Conservation (phyloP, 805 yeast species). For the Zygosaccharomyces lentus region DNA sequence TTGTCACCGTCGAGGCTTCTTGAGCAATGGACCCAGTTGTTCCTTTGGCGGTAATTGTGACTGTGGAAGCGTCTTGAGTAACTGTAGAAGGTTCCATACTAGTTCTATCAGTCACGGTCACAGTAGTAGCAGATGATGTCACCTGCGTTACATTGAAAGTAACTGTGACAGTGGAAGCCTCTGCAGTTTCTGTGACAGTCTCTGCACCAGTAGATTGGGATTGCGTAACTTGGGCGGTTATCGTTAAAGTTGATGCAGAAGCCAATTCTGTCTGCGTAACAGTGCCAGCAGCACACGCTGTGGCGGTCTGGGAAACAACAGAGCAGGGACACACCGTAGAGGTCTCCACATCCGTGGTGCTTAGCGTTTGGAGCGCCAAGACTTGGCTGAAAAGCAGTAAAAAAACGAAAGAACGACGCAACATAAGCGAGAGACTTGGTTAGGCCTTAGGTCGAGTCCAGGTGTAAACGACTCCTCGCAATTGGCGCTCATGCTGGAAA, state of each 20-base stretch:
- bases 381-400: not conserved
- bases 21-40: not conserved
- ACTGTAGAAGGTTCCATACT: not conserved
- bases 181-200: constrained; percentile 2
- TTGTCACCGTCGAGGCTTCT: constrained; percentile 2
- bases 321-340: not conserved
- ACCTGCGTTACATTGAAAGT: not conserved
- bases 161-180: not conserved
- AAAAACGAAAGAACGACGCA: not conserved
- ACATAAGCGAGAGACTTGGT: not conserved
- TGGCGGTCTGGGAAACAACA: not conserved
- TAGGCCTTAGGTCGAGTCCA: not conserved
- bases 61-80: not conserved
- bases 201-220: not conserved
- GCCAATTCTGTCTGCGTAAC: not conserved
- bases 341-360: not conserved
- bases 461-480: not conserved
- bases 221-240: not conserved
- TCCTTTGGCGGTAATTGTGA: constrained; percentile 1
- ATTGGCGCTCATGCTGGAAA: not conserved
- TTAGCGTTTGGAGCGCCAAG: not conserved
- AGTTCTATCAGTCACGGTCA: constrained; percentile 1
- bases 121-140: not conserved
- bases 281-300: not conserved
- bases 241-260: not conserved